Percentiles rank a stretch among this genome's conserved stretches.
phyloP scores from a whole-genome alignment of 2,329 filamentous ascomycete species.

The Didymella sp. region DNA sequence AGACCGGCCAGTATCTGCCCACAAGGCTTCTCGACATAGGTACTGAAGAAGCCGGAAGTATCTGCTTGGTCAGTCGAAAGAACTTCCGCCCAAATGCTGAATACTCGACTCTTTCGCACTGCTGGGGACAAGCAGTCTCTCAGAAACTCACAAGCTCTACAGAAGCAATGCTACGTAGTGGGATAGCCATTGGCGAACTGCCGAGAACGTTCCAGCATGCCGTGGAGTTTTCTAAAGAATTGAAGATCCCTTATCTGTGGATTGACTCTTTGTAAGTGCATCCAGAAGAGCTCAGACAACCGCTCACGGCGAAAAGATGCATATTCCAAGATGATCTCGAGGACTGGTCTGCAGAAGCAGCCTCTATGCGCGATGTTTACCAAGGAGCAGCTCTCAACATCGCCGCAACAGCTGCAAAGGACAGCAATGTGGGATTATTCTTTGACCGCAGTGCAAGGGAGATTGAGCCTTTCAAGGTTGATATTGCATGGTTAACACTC shows the following conservation, averaged over 20 bases:
- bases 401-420: not conserved
- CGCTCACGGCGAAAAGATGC: not conserved
- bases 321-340: not conserved
- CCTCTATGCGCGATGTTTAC: not conserved
- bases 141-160: not conserved
- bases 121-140: not conserved
- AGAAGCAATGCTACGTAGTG: not conserved
- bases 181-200: not conserved
- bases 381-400: not conserved
- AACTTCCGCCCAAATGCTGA: not conserved
- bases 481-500: not conserved
- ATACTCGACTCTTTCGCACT: not conserved
- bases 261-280: not conserved
- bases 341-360: not conserved
- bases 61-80: not conserved
- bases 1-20: not conserved
- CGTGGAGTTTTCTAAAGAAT: not conserved
- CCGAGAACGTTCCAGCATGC: not conserved
- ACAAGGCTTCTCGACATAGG: not conserved
- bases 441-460: not conserved
- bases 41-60: not conserved
- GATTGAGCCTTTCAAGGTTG: not conserved
- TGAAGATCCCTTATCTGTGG: not conserved
- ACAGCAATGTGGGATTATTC: not conserved
- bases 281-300: no score